Percentiles rank a stretch among this genome's conserved stretches.
Conservation (phyloP, 2,329 filamentous ascomycete species). For the Clarireedia sp. region DNA sequence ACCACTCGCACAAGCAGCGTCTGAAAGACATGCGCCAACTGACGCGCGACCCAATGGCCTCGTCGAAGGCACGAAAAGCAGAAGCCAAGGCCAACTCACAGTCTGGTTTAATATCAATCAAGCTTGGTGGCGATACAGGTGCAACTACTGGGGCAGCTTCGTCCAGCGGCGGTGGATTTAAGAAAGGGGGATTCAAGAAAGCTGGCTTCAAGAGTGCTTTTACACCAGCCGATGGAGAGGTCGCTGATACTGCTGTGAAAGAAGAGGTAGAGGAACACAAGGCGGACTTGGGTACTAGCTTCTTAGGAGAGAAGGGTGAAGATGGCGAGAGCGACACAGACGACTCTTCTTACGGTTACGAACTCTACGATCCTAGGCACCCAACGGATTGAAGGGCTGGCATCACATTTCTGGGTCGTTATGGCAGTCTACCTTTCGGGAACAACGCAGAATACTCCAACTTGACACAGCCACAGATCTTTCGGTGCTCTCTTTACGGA, state of each 20-base stretch:
- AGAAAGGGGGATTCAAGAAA: slow-evolving; percentile 70
- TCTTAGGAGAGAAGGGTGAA: slow-evolving; percentile 31
- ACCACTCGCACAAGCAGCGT: slow-evolving; percentile 89
- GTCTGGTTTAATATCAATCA: slow-evolving; percentile 57
- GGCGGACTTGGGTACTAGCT: not conserved
- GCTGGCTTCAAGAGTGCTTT: slow-evolving; percentile 76
- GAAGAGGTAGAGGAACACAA: slow-evolving; percentile 27
- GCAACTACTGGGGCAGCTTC: slow-evolving; percentile 17
- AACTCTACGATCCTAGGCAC: slow-evolving; percentile 54
- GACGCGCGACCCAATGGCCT: slow-evolving; percentile 61
- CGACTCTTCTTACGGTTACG: slow-evolving; percentile 39
- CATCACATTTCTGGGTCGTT: too few relatives aligned
- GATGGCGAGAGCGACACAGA: slow-evolving; percentile 50
- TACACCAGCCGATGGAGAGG: slow-evolving; percentile 41
- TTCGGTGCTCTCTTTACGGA: too few relatives aligned
- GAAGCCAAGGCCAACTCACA: slow-evolving; percentile 60
- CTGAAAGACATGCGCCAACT: slow-evolving; percentile 83
- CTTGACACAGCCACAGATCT: too few relatives aligned
- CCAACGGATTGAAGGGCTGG: slow-evolving; percentile 47
- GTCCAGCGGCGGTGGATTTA: slow-evolving; percentile 41
- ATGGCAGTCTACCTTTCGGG: too few relatives aligned
- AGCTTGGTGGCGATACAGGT: slow-evolving; percentile 40
- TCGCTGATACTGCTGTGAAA: slow-evolving; percentile 35
- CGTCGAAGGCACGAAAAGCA: slow-evolving; percentile 56
- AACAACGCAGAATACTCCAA: too few relatives aligned